Base-by-base conservation (phyloP, 2,329 filamentous ascomycete genomes). In the Arthroderma sp. region DNA sequence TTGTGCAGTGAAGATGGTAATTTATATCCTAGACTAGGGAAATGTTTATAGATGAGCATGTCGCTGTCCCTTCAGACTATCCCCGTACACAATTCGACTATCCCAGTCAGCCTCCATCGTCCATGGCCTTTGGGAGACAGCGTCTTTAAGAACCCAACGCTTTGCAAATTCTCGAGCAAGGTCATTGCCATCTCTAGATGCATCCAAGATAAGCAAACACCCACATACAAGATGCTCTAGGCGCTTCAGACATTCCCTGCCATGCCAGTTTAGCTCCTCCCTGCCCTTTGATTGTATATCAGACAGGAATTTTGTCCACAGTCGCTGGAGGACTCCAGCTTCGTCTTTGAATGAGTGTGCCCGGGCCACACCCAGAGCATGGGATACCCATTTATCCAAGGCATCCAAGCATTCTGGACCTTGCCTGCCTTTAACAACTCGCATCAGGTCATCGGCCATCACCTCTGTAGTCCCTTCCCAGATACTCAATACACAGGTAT, bases 381-480 rank as follows among this genome's bases (percentile, higher is more conserved):
- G 72, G 1, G 69, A 69, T 39, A 79, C 64, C 47, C 81, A 65
- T 8, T 72, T 68, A 2, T 66, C 69, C 53, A 73, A 64, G 0
- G 66, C 59, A 3, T 25, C 55, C 31, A 59, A 55, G 52, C 56
- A 63, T 44, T 44, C 61, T 23, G 44, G 55, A 8, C 56, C 62
- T 56, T 38, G 54, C 59, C 21, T 65, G 63, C 60, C 63, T 57
- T 71, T 73, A 6, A 76, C 60, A 2, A 77, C 73, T 3, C 75
- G 67, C 28, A 77, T 69, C 1, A 76, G 65, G 60, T 78, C 76
- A 17, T 74, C 73, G 8, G 80, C 80, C 61, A 88, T 76, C 19
- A 88, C 81, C 64, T 86, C 83, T 0, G 84, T 86, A 0, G 85
- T 88, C 2, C 85, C 83, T 68, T 86, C 83, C 82, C 83, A 86